phyloP scores from a whole-genome alignment of 2,329 filamentous ascomycete genomes.

The Diaporthe vaccinii region DNA sequence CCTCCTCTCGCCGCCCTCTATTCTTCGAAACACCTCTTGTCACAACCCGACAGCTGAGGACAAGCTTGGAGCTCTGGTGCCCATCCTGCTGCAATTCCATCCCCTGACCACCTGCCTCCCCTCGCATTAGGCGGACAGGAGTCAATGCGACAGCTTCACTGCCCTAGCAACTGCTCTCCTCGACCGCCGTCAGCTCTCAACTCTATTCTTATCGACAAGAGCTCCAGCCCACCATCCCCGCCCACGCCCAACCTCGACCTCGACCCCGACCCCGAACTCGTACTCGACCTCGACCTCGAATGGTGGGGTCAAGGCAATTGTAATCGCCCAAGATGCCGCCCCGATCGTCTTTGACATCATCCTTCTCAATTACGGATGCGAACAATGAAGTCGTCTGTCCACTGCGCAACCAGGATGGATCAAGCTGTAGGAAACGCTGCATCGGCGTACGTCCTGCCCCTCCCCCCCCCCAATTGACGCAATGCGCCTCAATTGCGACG shows the following conservation, averaged over 20 bases:
- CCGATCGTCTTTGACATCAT: slow-evolving; percentile 86
- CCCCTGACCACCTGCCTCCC: slow-evolving; percentile 34
- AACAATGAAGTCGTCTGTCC: slow-evolving; percentile 98
- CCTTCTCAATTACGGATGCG: slow-evolving; percentile 91
- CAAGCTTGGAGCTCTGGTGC: slow-evolving; percentile 54
- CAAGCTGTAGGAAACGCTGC: slow-evolving; percentile 96
- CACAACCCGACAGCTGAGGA: slow-evolving; percentile 52
- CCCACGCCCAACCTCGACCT: slow-evolving; percentile 45
- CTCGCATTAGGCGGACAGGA: slow-evolving; percentile 42
- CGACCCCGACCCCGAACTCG: slow-evolving; percentile 40
- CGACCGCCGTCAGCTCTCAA: slow-evolving; percentile 33
- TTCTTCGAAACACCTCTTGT: slow-evolving; percentile 60
- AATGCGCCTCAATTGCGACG: slow-evolving; percentile 29
- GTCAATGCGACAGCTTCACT: slow-evolving; percentile 47
- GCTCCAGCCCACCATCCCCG: slow-evolving; percentile 42
- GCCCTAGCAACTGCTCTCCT: slow-evolving; percentile 17
- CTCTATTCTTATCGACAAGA: slow-evolving; percentile 46
- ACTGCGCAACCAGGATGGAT: slow-evolving; percentile 94
- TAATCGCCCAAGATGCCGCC: slow-evolving; percentile 79
- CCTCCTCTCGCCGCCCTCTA: slow-evolving; percentile 44
- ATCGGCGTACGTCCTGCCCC: slow-evolving; percentile 81
- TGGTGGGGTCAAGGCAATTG: slow-evolving; percentile 65
- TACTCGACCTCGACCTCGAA: slow-evolving; percentile 52
- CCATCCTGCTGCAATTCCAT: slow-evolving; percentile 1
- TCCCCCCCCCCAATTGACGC: slow-evolving; percentile 29